Evolutionary conservation across 2,329 filamentous ascomycete species (phyloP), one percentile per base, ranked within the genome.

Genomic region (Cladophialophora yegresii): DNA sequence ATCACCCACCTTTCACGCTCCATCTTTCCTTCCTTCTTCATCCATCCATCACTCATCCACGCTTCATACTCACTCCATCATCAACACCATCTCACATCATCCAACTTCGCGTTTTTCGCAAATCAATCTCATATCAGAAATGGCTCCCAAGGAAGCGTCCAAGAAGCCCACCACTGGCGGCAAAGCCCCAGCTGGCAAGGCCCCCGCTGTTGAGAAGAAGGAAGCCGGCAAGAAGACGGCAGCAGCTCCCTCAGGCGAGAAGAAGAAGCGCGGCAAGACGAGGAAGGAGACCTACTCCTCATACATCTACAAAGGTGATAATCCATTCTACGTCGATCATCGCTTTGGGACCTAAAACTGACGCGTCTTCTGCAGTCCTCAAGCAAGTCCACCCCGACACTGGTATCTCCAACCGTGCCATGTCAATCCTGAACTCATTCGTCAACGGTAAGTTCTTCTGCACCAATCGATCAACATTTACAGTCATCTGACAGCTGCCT

Each of bases 261-360:
- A 98, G 92, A 99, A 99, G 91, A 99, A 98, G 93, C 92, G 95
- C 78, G 96, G 92, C 85, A 99, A 99, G 93, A 91, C 93, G 73
- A 89, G 95, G 84, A 98, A 98, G 90, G 95, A 99, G 87, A 99
- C 95, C n/a, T 99, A 99, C 86, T 96, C 91, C 74, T 96, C 92
- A 62, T 99, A 99, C 88, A 99, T 99, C 84, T 99, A 98, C 91
- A 99, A 98, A 87, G 95, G 93, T 97, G 78, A 80, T 87, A 78
- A 70, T 61, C 54, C 70, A 71, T 70, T 28, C 36, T 36, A 60
- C 58, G 56, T 50, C 47, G 68, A 63, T n/a, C 36, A n/a, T 28
- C 12, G 2, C 51, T 23, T 68, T 54, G 45, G 62, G 61, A 56
- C 53, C 58, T 59, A 59, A 67, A 73, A 72, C 71, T 80, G 69